phyloP scores from a whole-genome alignment of 768 basidiomycete species.

The Tephrocybe sp. region DNA sequence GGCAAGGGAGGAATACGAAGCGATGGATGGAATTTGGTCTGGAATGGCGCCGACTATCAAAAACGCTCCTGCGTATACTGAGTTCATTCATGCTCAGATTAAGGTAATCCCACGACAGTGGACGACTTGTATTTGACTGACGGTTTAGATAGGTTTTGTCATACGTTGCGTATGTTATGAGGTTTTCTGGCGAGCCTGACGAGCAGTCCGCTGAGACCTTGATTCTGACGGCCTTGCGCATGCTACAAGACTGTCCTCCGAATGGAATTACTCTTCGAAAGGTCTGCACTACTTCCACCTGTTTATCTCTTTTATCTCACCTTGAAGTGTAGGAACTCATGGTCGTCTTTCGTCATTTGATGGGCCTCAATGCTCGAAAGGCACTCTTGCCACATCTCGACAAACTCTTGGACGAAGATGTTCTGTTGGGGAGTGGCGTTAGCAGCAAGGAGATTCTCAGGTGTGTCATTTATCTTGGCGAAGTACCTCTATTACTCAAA shows the following conservation, averaged over 20 bases:
- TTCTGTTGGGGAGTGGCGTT: constrained; percentile 82
- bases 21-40: constrained; percentile 80
- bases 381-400: constrained; percentile 83
- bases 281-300: constrained; percentile 37
- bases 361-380: constrained; percentile 74
- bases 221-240: constrained; percentile 76
- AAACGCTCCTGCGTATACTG: constrained; percentile 73
- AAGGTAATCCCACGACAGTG: constrained; percentile 54
- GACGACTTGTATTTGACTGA: not conserved
- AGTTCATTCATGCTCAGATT: constrained; percentile 86
- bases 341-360: constrained; percentile 89
- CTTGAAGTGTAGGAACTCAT: constrained; percentile 71
- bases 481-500: constrained; percentile 1
- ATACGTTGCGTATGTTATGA: constrained; percentile 86
- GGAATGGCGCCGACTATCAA: constrained; percentile 78
- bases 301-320: constrained; percentile 12
- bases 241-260: constrained; percentile 91
- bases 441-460: constrained; percentile 85
- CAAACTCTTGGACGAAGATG: constrained; percentile 87
- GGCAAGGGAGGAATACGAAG: constrained; percentile 76
- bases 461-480: constrained; percentile 31
- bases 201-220: constrained; percentile 80
- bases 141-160: constrained; percentile 70
- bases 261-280: constrained; percentile 82
- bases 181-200: constrained; percentile 57